phyloP scores from a whole-genome alignment of 129 eudicot species.

The Deinandra increscens region DNA sequence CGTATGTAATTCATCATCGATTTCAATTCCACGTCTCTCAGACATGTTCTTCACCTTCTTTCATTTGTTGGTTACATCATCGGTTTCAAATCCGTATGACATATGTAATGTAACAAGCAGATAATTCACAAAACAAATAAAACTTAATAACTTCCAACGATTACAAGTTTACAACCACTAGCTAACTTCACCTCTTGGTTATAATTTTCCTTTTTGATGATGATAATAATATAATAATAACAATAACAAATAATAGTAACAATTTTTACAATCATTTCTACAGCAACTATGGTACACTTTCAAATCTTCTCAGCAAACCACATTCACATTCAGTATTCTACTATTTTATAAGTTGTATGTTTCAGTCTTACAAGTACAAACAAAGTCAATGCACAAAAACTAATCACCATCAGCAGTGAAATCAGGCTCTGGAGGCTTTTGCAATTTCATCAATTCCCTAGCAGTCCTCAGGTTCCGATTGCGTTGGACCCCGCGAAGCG shows the following conservation, averaged over 20 bases:
- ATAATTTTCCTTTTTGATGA: too few relatives aligned
- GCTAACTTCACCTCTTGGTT: too few relatives aligned
- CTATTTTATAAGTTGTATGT: background rate
- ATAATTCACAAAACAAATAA: too few relatives aligned
- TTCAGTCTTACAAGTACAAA: background rate
- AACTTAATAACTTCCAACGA: too few relatives aligned
- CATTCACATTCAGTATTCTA: background rate
- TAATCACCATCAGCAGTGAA: slow-evolving; percentile 74
- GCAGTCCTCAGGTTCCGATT: slow-evolving; percentile 66
- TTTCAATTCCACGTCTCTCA: too few relatives aligned
- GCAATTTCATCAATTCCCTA: slow-evolving; percentile 75
- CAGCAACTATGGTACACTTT: slow-evolving; percentile 16
- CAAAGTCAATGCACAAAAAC: slow-evolving; percentile 21
- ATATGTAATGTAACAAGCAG: too few relatives aligned
- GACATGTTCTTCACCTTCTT: too few relatives aligned
- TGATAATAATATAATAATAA: background rate
- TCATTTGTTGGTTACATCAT: too few relatives aligned
- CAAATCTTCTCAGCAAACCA: slow-evolving; percentile 13
- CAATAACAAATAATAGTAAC: background rate
- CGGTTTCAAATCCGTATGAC: too few relatives aligned
- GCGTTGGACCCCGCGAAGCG: slow-evolving; percentile 83
- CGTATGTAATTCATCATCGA: too few relatives aligned
- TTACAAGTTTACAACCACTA: too few relatives aligned
- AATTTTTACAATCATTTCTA: slow-evolving; percentile 23
- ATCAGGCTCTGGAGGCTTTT: slow-evolving; percentile 93